These are phyloP conservation scores for Fomitopsis schrenkii DNA, from an alignment of 1,284 basidiomycete genomes.

Conservation along the genomic window DNA sequence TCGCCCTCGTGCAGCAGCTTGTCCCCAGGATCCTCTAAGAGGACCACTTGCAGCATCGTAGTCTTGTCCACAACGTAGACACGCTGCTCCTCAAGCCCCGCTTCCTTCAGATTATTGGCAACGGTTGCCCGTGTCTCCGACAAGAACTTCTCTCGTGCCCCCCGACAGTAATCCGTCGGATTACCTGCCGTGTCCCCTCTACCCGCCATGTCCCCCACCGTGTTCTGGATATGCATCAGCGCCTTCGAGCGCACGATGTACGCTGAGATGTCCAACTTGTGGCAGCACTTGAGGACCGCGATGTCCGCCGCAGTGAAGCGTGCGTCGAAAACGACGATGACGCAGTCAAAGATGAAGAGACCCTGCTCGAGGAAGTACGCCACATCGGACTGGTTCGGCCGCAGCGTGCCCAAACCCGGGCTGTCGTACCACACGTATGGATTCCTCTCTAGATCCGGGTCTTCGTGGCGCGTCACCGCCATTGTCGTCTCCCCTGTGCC, in stretches of 20 bases:
- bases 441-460: neutral
- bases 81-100: neutral
- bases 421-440: conserved; percentile 7
- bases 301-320: conserved; percentile 6
- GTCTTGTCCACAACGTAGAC: conserved; percentile 2
- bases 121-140: neutral
- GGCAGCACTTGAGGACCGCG: conserved; percentile 4
- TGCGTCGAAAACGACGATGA: conserved; percentile 1
- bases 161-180: neutral
- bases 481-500: conserved; percentile 3
- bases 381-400: neutral
- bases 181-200: neutral
- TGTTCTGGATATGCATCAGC: conserved; percentile 1
- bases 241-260: conserved; percentile 9
- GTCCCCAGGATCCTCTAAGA: neutral
- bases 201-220: neutral
- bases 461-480: neutral
- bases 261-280: neutral
- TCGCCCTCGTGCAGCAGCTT: neutral
- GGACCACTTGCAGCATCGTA: neutral
- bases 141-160: neutral
- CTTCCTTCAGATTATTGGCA: neutral
- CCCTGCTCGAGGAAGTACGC: conserved; percentile 6
- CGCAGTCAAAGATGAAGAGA: conserved; percentile 2
- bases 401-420: conserved; percentile 2